Evolutionary conservation across 495 filamentous ascomycete species (phyloP).

Genomic region (Podospora pseudocomata): DNA sequence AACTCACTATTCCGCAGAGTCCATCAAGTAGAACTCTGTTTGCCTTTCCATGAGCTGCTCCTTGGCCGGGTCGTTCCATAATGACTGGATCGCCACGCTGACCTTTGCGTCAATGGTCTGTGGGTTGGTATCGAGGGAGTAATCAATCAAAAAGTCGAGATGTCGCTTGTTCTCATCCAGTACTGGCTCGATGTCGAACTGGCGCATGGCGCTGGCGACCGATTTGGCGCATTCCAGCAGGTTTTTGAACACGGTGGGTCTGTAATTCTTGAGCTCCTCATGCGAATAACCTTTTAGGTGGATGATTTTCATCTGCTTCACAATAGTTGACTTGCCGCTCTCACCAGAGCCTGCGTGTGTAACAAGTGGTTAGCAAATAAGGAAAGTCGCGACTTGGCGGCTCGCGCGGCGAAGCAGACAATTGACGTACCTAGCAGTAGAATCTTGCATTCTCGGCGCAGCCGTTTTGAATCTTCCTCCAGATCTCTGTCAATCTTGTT

Average conservation of each 20-base stretch:
- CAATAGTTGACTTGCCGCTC: conserved; percentile 97
- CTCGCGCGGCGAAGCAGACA: background rate
- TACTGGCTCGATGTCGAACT: conserved; percentile 76
- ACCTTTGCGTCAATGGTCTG: conserved; percentile 75
- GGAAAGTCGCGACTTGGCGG: background rate
- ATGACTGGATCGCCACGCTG: conserved; percentile 72
- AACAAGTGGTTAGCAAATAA: background rate
- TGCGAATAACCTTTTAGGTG: conserved; percentile 93
- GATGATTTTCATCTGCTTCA: conserved; percentile 99
- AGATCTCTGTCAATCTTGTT: conserved; percentile 88
- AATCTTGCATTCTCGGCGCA: conserved; percentile 98
- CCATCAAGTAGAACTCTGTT: conserved; percentile 98
- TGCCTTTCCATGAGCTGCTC: conserved; percentile 84
- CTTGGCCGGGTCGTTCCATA: conserved; percentile 89
- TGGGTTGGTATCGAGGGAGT: conserved; percentile 85
- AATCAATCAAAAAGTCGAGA: conserved; percentile 77
- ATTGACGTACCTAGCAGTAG: conserved; percentile 73
- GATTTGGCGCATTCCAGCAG: conserved; percentile 93
- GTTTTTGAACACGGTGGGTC: conserved; percentile 96
- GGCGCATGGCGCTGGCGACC: conserved; percentile 79
- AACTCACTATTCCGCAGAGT: conserved; percentile 95
- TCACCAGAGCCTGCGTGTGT: conserved; percentile 77
- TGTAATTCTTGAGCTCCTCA: conserved; percentile 88
- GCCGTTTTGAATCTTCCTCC: conserved; percentile 84
- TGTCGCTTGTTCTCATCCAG: conserved; percentile 66